Conservation (phyloP, 1,284 basidiomycete species). For the Trametes versicolor region DNA sequence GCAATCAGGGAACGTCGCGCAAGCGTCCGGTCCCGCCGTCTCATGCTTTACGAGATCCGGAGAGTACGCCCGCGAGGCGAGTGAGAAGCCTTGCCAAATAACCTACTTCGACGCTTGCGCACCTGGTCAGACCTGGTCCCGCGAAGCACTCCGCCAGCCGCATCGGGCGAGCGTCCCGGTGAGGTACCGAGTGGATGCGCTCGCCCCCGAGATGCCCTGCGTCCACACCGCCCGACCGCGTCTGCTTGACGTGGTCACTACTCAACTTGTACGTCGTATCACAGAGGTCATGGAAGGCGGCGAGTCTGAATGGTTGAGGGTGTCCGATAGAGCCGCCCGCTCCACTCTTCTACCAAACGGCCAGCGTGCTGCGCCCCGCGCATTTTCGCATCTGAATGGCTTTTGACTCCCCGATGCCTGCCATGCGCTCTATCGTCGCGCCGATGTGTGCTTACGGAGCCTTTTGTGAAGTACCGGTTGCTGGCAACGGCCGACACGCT, state of each 20-base stretch:
- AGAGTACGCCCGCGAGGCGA: neutral
- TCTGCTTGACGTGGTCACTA: neutral
- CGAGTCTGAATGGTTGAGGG: neutral
- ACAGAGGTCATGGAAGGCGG: neutral
- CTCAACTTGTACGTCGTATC: neutral
- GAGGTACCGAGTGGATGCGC: neutral
- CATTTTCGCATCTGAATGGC: neutral
- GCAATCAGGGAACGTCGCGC: neutral
- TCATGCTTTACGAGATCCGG: neutral
- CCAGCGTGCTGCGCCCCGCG: neutral
- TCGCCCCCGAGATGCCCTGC: slow-evolving; percentile 4
- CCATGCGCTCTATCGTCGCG: slow-evolving; percentile 12
- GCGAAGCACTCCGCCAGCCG: neutral
- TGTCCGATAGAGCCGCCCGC: neutral
- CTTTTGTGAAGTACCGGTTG: neutral
- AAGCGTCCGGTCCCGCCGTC: neutral
- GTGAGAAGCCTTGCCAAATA: slow-evolving; percentile 2
- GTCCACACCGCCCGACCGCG: neutral
- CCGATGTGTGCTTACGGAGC: slow-evolving; percentile 5
- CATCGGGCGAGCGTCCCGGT: neutral
- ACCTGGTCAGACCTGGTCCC: neutral
- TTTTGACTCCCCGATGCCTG: neutral
- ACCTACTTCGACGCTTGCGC: neutral
- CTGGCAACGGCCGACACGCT: slow-evolving; percentile 5
- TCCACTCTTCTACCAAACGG: neutral